Evolutionary conservation across 2,329 filamentous ascomycete genomes (phyloP), one percentile per base, ranked within the genome.

Genomic region (Aspergillus japonicus): DNA sequence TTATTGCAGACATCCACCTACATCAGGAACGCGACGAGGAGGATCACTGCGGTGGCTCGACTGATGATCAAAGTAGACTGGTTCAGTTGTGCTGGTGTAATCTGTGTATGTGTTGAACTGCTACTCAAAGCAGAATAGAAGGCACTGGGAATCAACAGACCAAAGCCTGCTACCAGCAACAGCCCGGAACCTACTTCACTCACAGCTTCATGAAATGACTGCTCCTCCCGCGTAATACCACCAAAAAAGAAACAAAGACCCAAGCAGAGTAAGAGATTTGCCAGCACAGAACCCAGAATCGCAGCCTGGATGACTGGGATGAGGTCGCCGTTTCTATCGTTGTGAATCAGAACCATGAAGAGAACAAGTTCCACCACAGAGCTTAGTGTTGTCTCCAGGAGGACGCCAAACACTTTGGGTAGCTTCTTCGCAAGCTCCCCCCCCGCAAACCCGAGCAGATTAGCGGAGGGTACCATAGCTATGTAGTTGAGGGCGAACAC

Each of bases 291-390:
- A 39, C 92, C 91, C 0, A 96, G 78, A 57, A 96, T 93, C 26
- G 92, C 91, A 56, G 90, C 90, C 70, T 91, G 86, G 67, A 96
- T 91, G 66, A 95, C 89, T n/a, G 83, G 81, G 61, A 89, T 77
- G 31, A 77, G 62, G 47, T 74, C 70, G n/a, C 77, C 77, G 11
- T 73, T 68, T 21, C 75, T 69, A 33, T 87, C 73, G 80, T 78
- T 82, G 61, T 78, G 76, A 50, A 95, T 81, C 49, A 96, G 78
- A 2, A 93, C 84, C 80, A 94, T 89, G 76, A 96, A 95, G 31
- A 96, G 78, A 50, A 96, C 85, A 58, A 96, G 88, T 71, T 96
- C 91, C 55, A 95, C 90, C 10, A 92, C 77, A 0, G 89, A 90
- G 2, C 89, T 90, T 54, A 92, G 74, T 0, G 81, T 81, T 1